These are phyloP conservation scores for Toxoplasma gondii DNA, from an alignment of 169 alveolate genomes.

Conservation along the genomic window DNA sequence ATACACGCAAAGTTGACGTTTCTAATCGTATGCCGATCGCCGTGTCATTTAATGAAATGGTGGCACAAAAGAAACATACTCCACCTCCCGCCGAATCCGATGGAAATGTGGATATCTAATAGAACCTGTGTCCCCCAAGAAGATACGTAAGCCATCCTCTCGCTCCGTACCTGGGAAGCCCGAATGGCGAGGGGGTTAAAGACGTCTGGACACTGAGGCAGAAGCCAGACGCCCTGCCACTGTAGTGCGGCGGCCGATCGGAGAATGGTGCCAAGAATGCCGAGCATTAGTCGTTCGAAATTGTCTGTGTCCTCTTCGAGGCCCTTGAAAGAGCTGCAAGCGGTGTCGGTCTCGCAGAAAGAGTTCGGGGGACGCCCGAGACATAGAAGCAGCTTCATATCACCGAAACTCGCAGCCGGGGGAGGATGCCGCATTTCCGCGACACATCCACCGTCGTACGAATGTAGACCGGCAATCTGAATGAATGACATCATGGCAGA, in stretches of 20 bases:
- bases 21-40: too few relatives aligned
- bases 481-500: neutral
- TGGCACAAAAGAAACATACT: too few relatives aligned
- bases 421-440: conserved; percentile 65
- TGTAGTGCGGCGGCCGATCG: conserved; percentile 68
- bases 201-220: conserved; percentile 64
- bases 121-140: too few relatives aligned
- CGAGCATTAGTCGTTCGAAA: neutral
- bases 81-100: too few relatives aligned
- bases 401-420: conserved; percentile 39
- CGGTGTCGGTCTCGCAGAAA: neutral
- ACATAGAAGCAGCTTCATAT: conserved; percentile 55
- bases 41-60: too few relatives aligned
- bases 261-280: conserved; percentile 46
- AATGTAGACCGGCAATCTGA: conserved; percentile 64
- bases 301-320: neutral
- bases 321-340: neutral
- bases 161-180: conserved; percentile 60
- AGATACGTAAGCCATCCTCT: too few relatives aligned
- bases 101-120: too few relatives aligned
- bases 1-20: too few relatives aligned
- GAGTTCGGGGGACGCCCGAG: conserved; percentile 54
- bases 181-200: conserved; percentile 61
- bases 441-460: conserved; percentile 62
- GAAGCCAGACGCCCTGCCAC: conserved; percentile 68